Percentiles rank a stretch among this genome's conserved stretches.
Conservation (phyloP, 1,284 basidiomycete species). For the Mycena citricolor region DNA sequence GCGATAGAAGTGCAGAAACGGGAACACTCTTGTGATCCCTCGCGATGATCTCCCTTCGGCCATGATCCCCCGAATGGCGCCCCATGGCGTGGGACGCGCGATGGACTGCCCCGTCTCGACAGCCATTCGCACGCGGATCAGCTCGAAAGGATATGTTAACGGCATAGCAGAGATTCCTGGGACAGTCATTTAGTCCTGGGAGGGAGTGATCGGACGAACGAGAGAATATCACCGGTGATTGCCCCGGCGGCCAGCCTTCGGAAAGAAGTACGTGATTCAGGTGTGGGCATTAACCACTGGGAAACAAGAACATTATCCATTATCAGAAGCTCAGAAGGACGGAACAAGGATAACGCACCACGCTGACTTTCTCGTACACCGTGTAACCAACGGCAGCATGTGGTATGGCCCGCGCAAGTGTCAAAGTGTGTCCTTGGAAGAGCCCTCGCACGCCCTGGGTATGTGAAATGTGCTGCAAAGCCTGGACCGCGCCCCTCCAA, state of each 20-base stretch:
- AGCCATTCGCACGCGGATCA: conserved; percentile 94
- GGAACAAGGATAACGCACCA: conserved; percentile 43
- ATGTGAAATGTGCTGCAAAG: conserved; percentile 78
- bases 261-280: conserved; percentile 73
- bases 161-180: conserved; percentile 88
- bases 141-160: conserved; percentile 92
- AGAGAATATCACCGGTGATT: conserved; percentile 63
- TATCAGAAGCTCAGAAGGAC: conserved; percentile 10
- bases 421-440: conserved; percentile 95
- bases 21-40: conserved; percentile 37
- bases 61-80: conserved; percentile 20
- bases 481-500: conserved; percentile 84
- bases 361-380: conserved; percentile 89
- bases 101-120: conserved; percentile 63
- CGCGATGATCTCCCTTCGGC: conserved; percentile 20
- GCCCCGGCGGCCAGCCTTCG: conserved; percentile 91
- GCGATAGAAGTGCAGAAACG: conserved; percentile 89
- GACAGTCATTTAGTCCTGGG: conserved; percentile 10
- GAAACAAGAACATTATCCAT: conserved; percentile 46
- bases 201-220: conserved; percentile 1
- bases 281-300: conserved; percentile 82
- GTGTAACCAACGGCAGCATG: conserved; percentile 99
- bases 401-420: conserved; percentile 84
- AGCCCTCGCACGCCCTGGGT: conserved; percentile 78
- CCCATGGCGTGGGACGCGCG: conserved; percentile 38